Evolutionary conservation across 2,329 filamentous ascomycete genomes (phyloP).

Genomic region (Penicillium capsulatum): DNA sequence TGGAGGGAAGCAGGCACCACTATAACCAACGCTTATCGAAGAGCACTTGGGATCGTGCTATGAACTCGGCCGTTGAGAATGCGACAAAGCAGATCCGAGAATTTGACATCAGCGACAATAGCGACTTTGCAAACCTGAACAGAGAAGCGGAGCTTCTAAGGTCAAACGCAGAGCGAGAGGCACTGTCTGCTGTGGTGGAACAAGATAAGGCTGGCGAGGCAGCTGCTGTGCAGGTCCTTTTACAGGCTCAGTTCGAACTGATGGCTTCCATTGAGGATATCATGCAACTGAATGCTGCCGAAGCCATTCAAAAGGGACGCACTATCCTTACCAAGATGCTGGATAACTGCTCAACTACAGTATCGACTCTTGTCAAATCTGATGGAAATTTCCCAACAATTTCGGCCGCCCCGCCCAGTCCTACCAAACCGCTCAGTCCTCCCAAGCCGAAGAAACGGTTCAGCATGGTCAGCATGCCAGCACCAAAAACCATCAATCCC

Average conservation of each 20-base stretch:
- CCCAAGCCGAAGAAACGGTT: conserved; percentile 65
- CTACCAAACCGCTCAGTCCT: conserved; percentile 63
- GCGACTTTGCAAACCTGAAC: conserved; percentile 67
- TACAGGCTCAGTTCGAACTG: conserved; percentile 89
- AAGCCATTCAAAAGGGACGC: conserved; percentile 76
- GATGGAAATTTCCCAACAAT: conserved; percentile 60
- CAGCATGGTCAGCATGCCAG: conserved; percentile 36
- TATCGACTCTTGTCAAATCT: conserved; percentile 83
- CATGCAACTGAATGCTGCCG: conserved; percentile 73
- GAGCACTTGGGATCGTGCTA: conserved; percentile 77
- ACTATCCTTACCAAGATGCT: conserved; percentile 72
- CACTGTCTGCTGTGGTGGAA: conserved; percentile 71
- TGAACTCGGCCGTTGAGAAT: conserved; percentile 84
- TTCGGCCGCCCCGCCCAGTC: conserved; percentile 58
- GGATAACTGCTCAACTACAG: conserved; percentile 67
- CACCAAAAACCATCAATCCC: conserved; percentile 23
- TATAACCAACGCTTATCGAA: conserved; percentile 79
- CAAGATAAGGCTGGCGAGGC: conserved; percentile 78
- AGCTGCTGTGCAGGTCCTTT: conserved; percentile 72
- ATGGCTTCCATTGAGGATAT: conserved; percentile 78
- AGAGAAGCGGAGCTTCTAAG: conserved; percentile 85
- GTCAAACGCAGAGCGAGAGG: conserved; percentile 74
- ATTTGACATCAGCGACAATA: conserved; percentile 61
- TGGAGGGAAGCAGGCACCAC: conserved; percentile 86
- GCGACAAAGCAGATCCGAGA: conserved; percentile 73